phyloP scores from a whole-genome alignment of 371 early-diverging fungal genomes.

The Gilbertella persicaria region DNA sequence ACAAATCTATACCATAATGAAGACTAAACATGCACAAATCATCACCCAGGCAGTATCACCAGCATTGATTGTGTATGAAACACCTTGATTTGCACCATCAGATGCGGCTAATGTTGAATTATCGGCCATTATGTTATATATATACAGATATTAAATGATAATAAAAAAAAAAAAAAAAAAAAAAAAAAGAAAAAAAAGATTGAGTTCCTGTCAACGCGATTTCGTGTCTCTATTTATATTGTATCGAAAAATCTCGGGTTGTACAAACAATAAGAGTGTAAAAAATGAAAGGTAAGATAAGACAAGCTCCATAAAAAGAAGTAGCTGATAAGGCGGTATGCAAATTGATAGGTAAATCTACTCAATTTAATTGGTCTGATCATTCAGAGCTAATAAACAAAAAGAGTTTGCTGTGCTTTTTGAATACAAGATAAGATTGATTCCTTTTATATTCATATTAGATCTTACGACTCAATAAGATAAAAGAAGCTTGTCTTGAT shows the following conservation, averaged over 20 bases:
- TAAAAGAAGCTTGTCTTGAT: no score
- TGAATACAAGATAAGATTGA: no score
- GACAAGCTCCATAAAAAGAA: neutral
- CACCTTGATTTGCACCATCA: neutral
- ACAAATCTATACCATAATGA: constrained; percentile 38
- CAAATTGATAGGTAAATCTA: neutral
- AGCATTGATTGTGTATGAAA: constrained; percentile 23
- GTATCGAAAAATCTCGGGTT: neutral
- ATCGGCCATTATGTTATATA: constrained; percentile 2
- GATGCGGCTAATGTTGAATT: constrained; percentile 3
- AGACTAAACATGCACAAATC: constrained; percentile 38
- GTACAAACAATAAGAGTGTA: neutral
- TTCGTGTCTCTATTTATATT: neutral
- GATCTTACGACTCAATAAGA: no score
- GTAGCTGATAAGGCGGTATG: neutral
- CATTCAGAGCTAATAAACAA: no score
- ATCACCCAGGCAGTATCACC: constrained; percentile 81
- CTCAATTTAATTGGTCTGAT: neutral
- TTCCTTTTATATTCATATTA: no score
- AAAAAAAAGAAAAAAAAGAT: neutral
- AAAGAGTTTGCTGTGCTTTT: no score
- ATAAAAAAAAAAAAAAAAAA: no score
- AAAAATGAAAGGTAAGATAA: neutral
- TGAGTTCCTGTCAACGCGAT: neutral
- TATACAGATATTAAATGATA: neutral